Percentiles rank a stretch among this genome's conserved stretches.
These are phyloP conservation scores for Globisporangium viniferum DNA, from an alignment of 352 stramenopile genomes.

Conservation along the genomic window DNA sequence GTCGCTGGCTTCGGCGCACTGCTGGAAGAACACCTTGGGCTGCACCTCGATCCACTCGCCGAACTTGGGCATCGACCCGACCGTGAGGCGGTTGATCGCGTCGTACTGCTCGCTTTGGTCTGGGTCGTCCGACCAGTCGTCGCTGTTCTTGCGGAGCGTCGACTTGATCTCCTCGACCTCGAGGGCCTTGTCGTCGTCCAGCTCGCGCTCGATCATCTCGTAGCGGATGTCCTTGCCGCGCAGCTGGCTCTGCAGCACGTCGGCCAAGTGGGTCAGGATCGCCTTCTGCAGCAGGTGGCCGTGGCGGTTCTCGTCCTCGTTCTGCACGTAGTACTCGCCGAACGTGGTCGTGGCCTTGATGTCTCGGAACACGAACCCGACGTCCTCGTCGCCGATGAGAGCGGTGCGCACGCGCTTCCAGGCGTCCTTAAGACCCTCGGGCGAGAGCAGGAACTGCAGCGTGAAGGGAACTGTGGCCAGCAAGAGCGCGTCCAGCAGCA, in stretches of 20 bases:
- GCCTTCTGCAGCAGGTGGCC: slow-evolving; percentile 44
- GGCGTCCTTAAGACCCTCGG: slow-evolving; percentile 28
- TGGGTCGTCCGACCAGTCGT: slow-evolving; percentile 21
- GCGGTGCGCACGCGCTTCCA: slow-evolving; percentile 24
- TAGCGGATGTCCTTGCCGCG: slow-evolving; percentile 37
- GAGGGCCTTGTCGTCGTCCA: slow-evolving; percentile 1
- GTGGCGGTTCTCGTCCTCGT: slow-evolving; percentile 25
- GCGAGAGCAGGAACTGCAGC: slow-evolving; percentile 32
- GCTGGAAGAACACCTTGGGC: slow-evolving; percentile 16
- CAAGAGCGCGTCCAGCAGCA: slow-evolving; percentile 41
- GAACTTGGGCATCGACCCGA: slow-evolving; percentile 19
- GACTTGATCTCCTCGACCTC: slow-evolving; percentile 4
- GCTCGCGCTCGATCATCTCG: slow-evolving; percentile 27
- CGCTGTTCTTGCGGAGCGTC: neutral
- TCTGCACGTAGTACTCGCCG: slow-evolving; percentile 8
- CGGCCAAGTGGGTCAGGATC: slow-evolving; percentile 37
- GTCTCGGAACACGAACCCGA: slow-evolving; percentile 25
- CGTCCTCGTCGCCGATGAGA: slow-evolving; percentile 19
- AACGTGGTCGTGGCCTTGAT: slow-evolving; percentile 14
- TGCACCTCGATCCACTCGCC: slow-evolving; percentile 23
- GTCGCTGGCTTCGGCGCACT: slow-evolving; percentile 4
- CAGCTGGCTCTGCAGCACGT: slow-evolving; percentile 27
- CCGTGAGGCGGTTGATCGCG: slow-evolving; percentile 11
- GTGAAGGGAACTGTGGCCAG: slow-evolving; percentile 2
- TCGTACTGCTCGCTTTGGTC: slow-evolving; percentile 10